Evolutionary conservation across 2,329 filamentous ascomycete species (phyloP).

Genomic region (Ophiostoma piceae): DNA sequence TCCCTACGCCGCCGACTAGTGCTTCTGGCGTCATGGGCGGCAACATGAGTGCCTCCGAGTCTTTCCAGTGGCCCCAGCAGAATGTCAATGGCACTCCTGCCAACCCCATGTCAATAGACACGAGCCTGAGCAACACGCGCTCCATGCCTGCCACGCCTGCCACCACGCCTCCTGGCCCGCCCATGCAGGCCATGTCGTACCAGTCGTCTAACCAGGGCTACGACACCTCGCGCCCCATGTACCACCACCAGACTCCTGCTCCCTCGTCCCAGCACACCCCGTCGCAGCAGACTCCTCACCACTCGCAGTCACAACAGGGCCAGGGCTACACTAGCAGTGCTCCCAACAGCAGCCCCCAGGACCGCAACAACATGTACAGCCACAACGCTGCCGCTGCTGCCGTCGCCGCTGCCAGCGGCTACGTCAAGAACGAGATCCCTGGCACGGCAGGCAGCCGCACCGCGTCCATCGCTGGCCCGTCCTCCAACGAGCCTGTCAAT

Average conservation of each 20-base stretch:
- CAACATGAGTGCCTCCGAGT: constrained; percentile 67
- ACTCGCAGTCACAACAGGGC: constrained; percentile 44
- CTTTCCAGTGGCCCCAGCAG: constrained; percentile 69
- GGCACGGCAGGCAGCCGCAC: constrained; percentile 67
- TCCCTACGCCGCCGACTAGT: constrained; percentile 88
- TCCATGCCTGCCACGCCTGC: constrained; percentile 89
- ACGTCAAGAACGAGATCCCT: constrained; percentile 77
- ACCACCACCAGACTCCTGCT: constrained; percentile 62
- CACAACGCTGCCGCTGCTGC: constrained; percentile 40
- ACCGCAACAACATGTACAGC: constrained; percentile 56
- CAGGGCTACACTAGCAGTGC: constrained; percentile 60
- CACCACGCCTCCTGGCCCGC: constrained; percentile 76
- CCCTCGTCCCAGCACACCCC: constrained; percentile 64
- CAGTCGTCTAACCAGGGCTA: constrained; percentile 64
- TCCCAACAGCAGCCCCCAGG: constrained; percentile 53
- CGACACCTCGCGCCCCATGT: constrained; percentile 69
- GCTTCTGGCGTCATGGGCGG: constrained; percentile 74
- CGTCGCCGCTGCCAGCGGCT: constrained; percentile 41
- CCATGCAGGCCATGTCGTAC: constrained; percentile 76
- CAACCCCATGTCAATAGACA: constrained; percentile 77
- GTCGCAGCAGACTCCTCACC: constrained; percentile 55
- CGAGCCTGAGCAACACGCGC: constrained; percentile 67
- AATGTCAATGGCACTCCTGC: constrained; percentile 57
- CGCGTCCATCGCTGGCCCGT: constrained; percentile 51
- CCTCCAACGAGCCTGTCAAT: constrained; percentile 49